Evolutionary conservation across 2,329 filamentous ascomycete species (phyloP).

Genomic region (Aspergillus persii): DNA sequence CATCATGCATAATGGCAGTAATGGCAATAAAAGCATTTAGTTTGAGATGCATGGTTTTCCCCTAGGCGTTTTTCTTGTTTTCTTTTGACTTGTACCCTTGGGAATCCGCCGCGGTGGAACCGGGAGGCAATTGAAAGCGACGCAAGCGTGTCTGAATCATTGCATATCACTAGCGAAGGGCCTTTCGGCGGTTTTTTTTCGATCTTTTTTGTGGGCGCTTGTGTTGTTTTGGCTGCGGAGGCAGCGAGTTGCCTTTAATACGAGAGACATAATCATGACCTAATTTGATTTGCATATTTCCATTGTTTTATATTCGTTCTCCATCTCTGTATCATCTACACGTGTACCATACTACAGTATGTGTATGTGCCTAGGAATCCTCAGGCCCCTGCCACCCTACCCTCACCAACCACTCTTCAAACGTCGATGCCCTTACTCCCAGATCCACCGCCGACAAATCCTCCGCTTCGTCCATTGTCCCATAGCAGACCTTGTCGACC

Average conservation of each 20-base stretch:
- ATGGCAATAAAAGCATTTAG: slow-evolving; percentile 1
- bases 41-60: neutral
- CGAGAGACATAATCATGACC: neutral
- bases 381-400: slow-evolving; percentile 6
- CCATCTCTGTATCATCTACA: neutral
- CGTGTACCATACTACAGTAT: no score
- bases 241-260: neutral
- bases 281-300: neutral
- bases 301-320: neutral
- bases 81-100: neutral
- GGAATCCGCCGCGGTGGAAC: neutral
- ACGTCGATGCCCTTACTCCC: slow-evolving; percentile 15
- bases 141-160: neutral
- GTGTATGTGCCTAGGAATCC: neutral
- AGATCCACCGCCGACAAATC: slow-evolving; percentile 16
- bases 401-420: slow-evolving; percentile 19
- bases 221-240: neutral
- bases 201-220: neutral
- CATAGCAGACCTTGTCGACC: slow-evolving; percentile 18
- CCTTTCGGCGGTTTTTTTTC: neutral
- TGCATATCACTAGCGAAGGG: neutral
- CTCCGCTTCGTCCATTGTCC: slow-evolving; percentile 2
- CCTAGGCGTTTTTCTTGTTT: neutral
- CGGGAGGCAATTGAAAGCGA: neutral
- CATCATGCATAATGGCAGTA: slow-evolving; percentile 1